Evolutionary conservation across 192 early-diverging fungal genomes (phyloP), one percentile per base, ranked within the genome.

Genomic region (Phlyctochytrium arcticum): DNA sequence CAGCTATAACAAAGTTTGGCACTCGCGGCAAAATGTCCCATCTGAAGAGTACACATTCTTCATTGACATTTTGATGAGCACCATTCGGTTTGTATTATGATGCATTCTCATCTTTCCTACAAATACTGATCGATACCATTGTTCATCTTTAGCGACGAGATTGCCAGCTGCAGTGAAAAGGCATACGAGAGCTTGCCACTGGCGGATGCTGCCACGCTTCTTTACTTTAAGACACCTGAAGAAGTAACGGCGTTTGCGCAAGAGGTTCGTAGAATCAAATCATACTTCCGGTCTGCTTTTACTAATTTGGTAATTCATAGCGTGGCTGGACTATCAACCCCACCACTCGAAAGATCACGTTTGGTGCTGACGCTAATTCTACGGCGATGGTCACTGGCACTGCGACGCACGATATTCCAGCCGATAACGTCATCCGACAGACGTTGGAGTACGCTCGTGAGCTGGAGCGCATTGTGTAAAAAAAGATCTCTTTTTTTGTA

Each of bases 1-100:
- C 21, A 90, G 87, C 68, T 98, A 97, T 75, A 96, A 95, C 75
- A 89, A 91, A 62, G 94, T 98, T 36, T 97, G 95, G 95, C 89
- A 91, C 72, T 83, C 88, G 60, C 79, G 94, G 75, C 72, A 80
- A 15, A 88, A 92, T 60, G 91, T 96, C n/a, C 90, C 91, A 8
- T 91, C 89, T 17, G 81, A 89, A 60, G 93, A 97, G 73, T 98
- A 93, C 72, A 60, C 86, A 59, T 92, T 97, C 69, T 97, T 97
- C 68, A 88, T 94, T 62, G 92, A 97, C 64, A 94, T 96, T 60
- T 76, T 98, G 65, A 93, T 97, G 79, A 76, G 77, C 29, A 97
- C 94, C 3, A 95, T 97, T 65, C 84, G 91, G 90, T 92, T 69
- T 34, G 44, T 36, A 48, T 39, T 36, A 26, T 34, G 15, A 23